Base-by-base conservation (phyloP, 192 early-diverging fungal genomes). In the Diversispora eburnea region DNA sequence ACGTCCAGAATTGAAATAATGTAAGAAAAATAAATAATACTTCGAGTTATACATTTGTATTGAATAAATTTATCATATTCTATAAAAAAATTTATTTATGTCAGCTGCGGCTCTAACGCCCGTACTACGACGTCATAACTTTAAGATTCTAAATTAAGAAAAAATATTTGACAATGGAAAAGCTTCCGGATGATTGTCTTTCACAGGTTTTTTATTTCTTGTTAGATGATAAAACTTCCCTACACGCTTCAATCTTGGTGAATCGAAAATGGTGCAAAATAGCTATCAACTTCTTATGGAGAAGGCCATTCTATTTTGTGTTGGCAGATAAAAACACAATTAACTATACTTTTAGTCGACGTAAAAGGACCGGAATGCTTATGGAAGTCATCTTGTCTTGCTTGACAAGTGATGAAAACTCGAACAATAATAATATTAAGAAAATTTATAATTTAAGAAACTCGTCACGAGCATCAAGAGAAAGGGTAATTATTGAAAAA, bases 201-300 rank as follows among this genome's bases (percentile, higher is more conserved):
- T 17, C 10, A 19, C n/a, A 68, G 4, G 22, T 68, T 13, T 68
- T 68, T 49, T 48, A 45, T 17, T 68, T 33, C 49, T 20, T 68
- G 15, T 7, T 9, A 49, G 25, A 48, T 8, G 66, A 68, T 39
- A 68, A 47, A 17, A 20, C 15, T 22, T 20, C 66, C 9, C 49
- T 68, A 0, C 47, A 49, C 47, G 48, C 66, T 68, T 68, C 22
- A 17, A 19, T 68, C 48, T 49, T 46, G 43, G 66, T 68, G n/a
- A 68, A 68, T 22, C 66, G 66, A 19, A 8, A 43, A 25, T 68
- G 66, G 66, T 68, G 66, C 39, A 33, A 43, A 39, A 49, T 22
- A 39, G 66, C 66, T 52, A 54, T 68, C 43, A 54, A 68, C 10
- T 49, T 33, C 51, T 54, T 68, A 48, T 68, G 66, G 66, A 52